These are phyloP conservation scores for Fusarium lyarnte DNA, from an alignment of 2,329 filamentous ascomycete genomes.

Conservation along the genomic window DNA sequence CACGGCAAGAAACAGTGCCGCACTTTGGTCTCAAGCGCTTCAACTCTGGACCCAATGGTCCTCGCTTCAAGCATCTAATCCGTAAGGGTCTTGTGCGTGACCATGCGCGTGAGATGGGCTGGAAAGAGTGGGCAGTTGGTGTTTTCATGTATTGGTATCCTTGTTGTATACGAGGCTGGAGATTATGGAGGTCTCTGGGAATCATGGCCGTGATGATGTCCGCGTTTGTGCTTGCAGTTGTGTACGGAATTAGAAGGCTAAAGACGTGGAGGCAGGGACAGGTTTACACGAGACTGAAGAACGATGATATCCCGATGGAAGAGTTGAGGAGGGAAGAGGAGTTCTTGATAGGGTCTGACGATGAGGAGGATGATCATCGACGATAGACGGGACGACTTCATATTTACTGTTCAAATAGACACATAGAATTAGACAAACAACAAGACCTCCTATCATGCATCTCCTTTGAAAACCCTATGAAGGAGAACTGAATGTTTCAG, in stretches of 20 bases:
- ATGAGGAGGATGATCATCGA: constrained; percentile 9
- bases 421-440: background rate
- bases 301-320: constrained; percentile 40
- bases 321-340: constrained; percentile 50
- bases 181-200: constrained; percentile 41
- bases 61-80: constrained; percentile 46
- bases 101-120: constrained; percentile 30
- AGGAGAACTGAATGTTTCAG: background rate
- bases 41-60: constrained; percentile 46
- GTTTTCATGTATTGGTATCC: constrained; percentile 47
- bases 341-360: constrained; percentile 28
- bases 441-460: background rate
- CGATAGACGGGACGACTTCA: background rate
- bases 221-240: constrained; percentile 11
- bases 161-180: constrained; percentile 49
- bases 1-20: constrained; percentile 45
- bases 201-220: constrained; percentile 23
- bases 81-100: constrained; percentile 47
- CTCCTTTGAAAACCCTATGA: fast-evolving
- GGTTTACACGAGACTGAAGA: constrained; percentile 34
- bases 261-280: constrained; percentile 6
- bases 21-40: constrained; percentile 48
- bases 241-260: constrained; percentile 9
- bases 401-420: background rate
- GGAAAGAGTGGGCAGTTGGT: constrained; percentile 43